Base-by-base conservation (phyloP, 2,329 filamentous ascomycete species). In the Aspergillus sp. region DNA sequence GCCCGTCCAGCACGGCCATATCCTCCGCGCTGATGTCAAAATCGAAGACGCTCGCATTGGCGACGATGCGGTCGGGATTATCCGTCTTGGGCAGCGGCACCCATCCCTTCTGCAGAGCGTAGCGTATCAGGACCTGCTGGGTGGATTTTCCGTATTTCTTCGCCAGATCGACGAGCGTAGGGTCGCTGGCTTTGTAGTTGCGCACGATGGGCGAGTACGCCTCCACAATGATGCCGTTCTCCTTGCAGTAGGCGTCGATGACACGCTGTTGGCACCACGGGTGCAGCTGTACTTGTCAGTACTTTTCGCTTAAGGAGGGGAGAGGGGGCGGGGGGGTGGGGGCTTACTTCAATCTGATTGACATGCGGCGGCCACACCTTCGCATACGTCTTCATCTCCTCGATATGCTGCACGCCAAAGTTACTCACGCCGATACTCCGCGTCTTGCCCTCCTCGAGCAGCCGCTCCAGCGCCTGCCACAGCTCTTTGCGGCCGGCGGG, bases 101-200 rank as follows among this genome's bases (percentile, higher is more conserved):
- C 68, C 83, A 85, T 3, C 83, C 87, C 73, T 89, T 92, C 72
- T 95, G 88, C 71, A 95, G 70, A 60, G 87, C 88, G 81, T 90
- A 96, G 57, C 90, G 81, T 46, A 95, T 74, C 63, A 96, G 71
- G 9, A 95, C 75, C 77, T 95, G 91, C 9, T 88, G 87, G 53
- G 87, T 82, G 7, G 82, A 82, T 74, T 87, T 91, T 58, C 78
- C 78, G 68, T 94, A 83, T 74, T 90, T 92, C 62, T 86, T 76
- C 1, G 85, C 83, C 51, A 95, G 72, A 13, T 76, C 76, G 53
- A 81, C 78, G 30, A 94, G 75, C 11, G 80, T 82, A 56, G 81
- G 75, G 57, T 95, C 87, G 38, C 85, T 83, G 57, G 85, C 84
- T 59, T 90, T 86, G 73, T 87, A 75, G 51, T 89, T 91, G 42